phyloP scores from a whole-genome alignment of 179 eudicot genomes.

The Amaranthus tricolor region DNA sequence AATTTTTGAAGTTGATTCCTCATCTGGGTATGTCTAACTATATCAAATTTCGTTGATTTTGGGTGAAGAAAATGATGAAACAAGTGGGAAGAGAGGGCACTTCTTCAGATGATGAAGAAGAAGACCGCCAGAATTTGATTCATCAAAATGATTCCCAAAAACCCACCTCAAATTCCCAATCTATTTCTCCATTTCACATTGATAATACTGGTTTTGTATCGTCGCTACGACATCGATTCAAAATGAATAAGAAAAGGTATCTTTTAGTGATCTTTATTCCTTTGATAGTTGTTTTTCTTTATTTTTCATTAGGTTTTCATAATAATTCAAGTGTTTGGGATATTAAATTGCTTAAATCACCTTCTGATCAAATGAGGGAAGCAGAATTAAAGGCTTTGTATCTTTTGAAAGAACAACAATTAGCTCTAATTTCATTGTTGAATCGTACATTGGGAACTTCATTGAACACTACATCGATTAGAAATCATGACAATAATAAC shows the following conservation, averaged over 20 bases:
- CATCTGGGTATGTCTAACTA: constrained; percentile 23
- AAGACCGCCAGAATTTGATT: constrained; percentile 30
- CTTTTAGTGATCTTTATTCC: constrained; percentile 50
- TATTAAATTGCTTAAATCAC: constrained; percentile 25
- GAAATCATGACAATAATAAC: constrained; percentile 14
- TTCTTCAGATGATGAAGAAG: constrained; percentile 38
- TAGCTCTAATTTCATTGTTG: constrained; percentile 45
- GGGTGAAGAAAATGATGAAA: constrained; percentile 16
- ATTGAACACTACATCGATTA: constrained; percentile 25
- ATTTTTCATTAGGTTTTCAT: constrained; percentile 49
- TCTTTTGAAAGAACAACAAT: constrained; percentile 62
- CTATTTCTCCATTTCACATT: constrained; percentile 27
- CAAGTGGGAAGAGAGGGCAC: constrained; percentile 22
- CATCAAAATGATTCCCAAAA: constrained; percentile 22
- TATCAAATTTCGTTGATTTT: constrained; percentile 18
- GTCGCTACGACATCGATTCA: constrained; percentile 29
- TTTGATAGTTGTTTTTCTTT: constrained; percentile 47
- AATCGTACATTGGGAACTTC: constrained; percentile 29
- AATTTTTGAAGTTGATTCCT: not conserved
- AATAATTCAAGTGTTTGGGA: constrained; percentile 31
- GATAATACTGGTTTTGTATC: constrained; percentile 17
- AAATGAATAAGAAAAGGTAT: constrained; percentile 51
- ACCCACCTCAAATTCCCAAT: constrained; percentile 28
- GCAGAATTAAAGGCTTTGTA: constrained; percentile 59
- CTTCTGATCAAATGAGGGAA: constrained; percentile 63